phyloP scores from a whole-genome alignment of 495 filamentous ascomycete genomes.

The Trichoderma reesei region DNA sequence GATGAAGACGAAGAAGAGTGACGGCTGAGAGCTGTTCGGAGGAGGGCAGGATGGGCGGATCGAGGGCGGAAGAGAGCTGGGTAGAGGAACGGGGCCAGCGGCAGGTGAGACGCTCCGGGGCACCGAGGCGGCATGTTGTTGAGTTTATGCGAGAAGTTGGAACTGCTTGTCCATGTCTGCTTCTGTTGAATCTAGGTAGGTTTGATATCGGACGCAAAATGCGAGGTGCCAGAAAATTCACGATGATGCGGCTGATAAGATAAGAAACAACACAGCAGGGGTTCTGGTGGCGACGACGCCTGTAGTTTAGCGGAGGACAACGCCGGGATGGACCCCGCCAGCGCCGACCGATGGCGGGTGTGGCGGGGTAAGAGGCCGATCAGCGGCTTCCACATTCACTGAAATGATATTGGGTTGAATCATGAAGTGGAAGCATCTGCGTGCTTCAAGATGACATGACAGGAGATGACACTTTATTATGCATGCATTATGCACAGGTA shows the following conservation, averaged over 20 bases:
- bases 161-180: not conserved
- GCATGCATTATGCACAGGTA: too few species aligned
- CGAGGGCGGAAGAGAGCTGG: conserved; percentile 40
- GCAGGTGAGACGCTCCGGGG: conserved; percentile 30
- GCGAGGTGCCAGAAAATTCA: not conserved
- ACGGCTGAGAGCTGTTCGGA: conserved; percentile 17
- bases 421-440: not conserved
- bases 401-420: not conserved
- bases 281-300: not conserved
- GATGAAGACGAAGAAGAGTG: not conserved
- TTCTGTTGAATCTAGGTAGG: not conserved
- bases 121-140: conserved; percentile 38
- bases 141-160: not conserved
- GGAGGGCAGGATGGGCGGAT: conserved; percentile 21
- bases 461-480: too few species aligned
- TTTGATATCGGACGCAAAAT: not conserved
- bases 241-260: conserved; percentile 12
- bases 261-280: not conserved
- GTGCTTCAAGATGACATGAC: not conserved
- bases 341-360: not conserved
- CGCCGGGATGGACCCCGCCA: not conserved
- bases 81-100: conserved; percentile 55
- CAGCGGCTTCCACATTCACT: not conserved
- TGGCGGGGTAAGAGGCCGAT: not conserved
- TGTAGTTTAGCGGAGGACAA: not conserved